A percentile compares a stretch with the other conserved stretches of the same genome.
These are phyloP conservation scores for Coleophoma crateriformis DNA, from an alignment of 2,329 filamentous ascomycete species.

Conservation along the genomic window DNA sequence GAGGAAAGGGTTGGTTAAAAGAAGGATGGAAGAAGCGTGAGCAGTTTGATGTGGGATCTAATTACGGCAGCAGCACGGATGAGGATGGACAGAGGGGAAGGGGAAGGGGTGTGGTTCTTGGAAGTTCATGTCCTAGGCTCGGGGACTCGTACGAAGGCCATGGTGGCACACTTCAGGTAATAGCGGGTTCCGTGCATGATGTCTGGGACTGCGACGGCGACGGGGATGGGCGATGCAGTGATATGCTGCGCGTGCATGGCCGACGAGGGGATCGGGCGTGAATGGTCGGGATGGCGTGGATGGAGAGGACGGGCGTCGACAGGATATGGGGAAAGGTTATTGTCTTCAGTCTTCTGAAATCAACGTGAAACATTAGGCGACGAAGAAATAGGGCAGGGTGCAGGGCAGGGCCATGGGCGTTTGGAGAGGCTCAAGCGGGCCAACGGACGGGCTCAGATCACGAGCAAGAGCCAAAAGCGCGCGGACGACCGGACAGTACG, in stretches of 20 bases:
- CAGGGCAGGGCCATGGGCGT: too few relatives aligned
- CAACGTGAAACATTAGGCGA: background rate
- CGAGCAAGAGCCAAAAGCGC: too few relatives aligned
- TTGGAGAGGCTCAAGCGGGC: too few relatives aligned
- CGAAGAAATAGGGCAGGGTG: too few relatives aligned
- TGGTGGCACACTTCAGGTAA: too few relatives aligned
- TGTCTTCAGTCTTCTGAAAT: background rate
- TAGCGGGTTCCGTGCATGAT: too few relatives aligned
- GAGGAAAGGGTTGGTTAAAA: slow-evolving; percentile 1
- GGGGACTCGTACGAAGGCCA: too few relatives aligned
- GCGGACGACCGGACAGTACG: too few relatives aligned
- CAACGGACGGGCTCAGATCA: too few relatives aligned
- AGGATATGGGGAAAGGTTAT: background rate
- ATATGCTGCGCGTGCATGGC: background rate
- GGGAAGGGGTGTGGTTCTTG: background rate
- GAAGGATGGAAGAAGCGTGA: slow-evolving; percentile 3
- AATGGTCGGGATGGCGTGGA: background rate
- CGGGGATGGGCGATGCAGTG: background rate
- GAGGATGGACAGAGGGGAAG: background rate
- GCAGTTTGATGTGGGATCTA: background rate
- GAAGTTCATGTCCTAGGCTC: too few relatives aligned
- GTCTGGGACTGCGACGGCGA: background rate
- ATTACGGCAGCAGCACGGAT: slow-evolving; percentile 8
- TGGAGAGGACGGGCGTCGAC: background rate
- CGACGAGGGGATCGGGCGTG: too few relatives aligned